A percentile compares a stretch with the other conserved stretches of the same genome.
phyloP scores from a whole-genome alignment of 441 rosid genomes.

The Lepidium campestre region DNA sequence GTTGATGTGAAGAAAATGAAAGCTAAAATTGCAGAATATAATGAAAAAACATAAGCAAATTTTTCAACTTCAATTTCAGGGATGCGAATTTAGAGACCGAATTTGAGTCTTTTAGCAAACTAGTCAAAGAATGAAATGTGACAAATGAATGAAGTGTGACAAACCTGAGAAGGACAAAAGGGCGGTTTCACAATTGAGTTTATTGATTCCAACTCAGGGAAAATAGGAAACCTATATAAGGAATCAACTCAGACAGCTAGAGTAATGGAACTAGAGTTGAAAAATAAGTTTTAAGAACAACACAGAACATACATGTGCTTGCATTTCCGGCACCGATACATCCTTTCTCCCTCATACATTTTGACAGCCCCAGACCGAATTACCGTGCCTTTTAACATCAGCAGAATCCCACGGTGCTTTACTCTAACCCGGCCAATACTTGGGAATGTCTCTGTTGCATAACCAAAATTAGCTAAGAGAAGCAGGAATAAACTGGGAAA shows the following conservation, averaged over 20 bases:
- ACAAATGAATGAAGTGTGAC: constrained; percentile 23
- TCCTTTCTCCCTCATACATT: constrained; percentile 94
- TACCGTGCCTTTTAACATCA: constrained; percentile 85
- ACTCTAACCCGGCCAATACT: constrained; percentile 89
- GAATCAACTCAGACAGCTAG: constrained; percentile 19
- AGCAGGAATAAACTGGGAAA: neutral
- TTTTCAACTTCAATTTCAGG: neutral
- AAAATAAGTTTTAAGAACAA: neutral
- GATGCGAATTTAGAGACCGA: neutral
- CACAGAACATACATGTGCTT: constrained; percentile 48
- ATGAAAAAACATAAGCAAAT: neutral
- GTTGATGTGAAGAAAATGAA: neutral
- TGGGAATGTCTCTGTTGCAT: constrained; percentile 63
- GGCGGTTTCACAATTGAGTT: constrained; percentile 76
- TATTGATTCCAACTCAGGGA: constrained; percentile 90
- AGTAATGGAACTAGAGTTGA: neutral
- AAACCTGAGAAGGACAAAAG: constrained; percentile 87
- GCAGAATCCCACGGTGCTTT: constrained; percentile 76
- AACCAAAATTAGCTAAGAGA: constrained; percentile 12
- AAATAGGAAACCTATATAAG: constrained; percentile 64
- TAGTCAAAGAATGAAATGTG: neutral
- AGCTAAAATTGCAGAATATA: neutral
- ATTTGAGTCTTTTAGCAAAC: neutral
- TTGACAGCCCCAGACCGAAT: constrained; percentile 83
- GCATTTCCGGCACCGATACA: constrained; percentile 81